Evolutionary conservation across 2,329 filamentous ascomycete species (phyloP).

Genomic region (Botrytis galanthina): DNA sequence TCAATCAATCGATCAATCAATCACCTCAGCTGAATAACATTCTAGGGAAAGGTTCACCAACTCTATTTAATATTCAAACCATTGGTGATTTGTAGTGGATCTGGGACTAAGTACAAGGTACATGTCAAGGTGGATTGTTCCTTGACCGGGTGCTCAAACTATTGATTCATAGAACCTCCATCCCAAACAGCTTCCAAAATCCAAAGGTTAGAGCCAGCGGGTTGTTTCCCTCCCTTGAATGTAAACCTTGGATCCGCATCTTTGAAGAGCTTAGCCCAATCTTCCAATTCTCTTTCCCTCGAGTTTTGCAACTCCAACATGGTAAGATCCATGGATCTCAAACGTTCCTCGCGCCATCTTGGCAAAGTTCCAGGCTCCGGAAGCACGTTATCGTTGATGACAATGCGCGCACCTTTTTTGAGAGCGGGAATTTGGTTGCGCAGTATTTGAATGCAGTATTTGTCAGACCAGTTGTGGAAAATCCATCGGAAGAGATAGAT

Average conservation of each 20-base stretch:
- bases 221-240: slow-evolving; percentile 1
- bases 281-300: slow-evolving; percentile 37
- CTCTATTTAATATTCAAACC: too few relatives aligned
- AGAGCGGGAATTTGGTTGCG: slow-evolving; percentile 43
- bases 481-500: slow-evolving; percentile 48
- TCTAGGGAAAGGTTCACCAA: too few relatives aligned
- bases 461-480: slow-evolving; percentile 49
- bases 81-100: too few relatives aligned
- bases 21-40: too few relatives aligned
- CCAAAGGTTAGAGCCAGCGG: neutral
- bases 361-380: slow-evolving; percentile 12
- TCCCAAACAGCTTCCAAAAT: slow-evolving; percentile 11
- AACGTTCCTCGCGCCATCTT: slow-evolving; percentile 8
- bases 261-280: slow-evolving; percentile 38
- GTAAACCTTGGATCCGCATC: slow-evolving; percentile 31
- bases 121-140: neutral
- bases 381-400: slow-evolving; percentile 21
- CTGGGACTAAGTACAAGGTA: too few relatives aligned
- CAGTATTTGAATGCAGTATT: slow-evolving; percentile 40
- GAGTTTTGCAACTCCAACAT: slow-evolving; percentile 37
- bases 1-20: too few relatives aligned
- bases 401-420: slow-evolving; percentile 42
- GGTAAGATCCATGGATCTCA: slow-evolving; percentile 35
- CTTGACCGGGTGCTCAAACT: neutral
- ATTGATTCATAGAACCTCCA: neutral